Evolutionary conservation across 352 stramenopile genomes (phyloP), one percentile per base, ranked within the genome.

Genomic region (Plasmopara viticola): DNA sequence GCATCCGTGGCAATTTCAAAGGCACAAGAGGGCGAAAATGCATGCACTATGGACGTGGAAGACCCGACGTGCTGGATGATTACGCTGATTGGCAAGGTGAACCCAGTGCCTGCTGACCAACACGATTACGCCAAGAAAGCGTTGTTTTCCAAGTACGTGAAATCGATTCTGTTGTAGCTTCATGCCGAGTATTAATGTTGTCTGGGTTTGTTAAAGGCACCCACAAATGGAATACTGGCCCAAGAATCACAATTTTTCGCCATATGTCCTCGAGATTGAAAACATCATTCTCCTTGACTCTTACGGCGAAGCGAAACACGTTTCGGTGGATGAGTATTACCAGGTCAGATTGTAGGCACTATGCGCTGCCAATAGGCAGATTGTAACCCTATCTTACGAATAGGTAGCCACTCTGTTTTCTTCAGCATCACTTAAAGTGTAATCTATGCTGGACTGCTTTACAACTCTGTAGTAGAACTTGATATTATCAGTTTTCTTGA

Each of bases 51-150:
- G 63, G 79, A 90, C 47, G 65, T 73, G 9, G 61, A 82, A 57
- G 75, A 89, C 65, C 78, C 78, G 15, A 89, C 78, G 18, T 89
- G 78, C 66, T 86, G 73, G 75, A 84, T 82, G 43, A 25, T 85
- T 44, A 78, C 71, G 46, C 48, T 89, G 29, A 64, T 70, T 2
- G 78, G 78, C 47, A 70, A 68, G 9, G 67, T 89, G 37, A 55
- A 68, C 13, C 75, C 70, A 6, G 70, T 86, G 17, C 35, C 56
- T 1, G 56, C 31, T 12, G 74, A 77, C 34, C 64, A 77, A 35
- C 61, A 64, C 44, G 57, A 69, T 12, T 73, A 68, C 51, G 76
- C 78, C 9, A 60, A 81, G 25, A 63, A 79, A 47, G 74, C 66
- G 20, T 55, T 90, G n/a, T 90, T 85, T 48, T 87, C 78, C 50